phyloP scores from a whole-genome alignment of 1,284 basidiomycete genomes.

The Cutaneotrichosporon spelunceum region DNA sequence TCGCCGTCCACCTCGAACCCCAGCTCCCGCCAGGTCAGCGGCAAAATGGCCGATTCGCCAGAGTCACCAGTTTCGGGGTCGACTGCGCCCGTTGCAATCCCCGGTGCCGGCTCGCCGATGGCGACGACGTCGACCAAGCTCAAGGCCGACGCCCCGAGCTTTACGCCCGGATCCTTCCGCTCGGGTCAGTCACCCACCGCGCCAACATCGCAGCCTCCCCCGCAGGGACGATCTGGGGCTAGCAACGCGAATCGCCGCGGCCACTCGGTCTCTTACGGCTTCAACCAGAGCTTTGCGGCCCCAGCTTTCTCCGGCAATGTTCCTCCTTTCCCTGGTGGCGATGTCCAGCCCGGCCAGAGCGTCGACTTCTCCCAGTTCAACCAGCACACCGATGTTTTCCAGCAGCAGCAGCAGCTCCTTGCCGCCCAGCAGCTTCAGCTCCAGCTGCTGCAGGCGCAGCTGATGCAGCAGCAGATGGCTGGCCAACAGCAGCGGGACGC shows the following conservation, averaged over 20 bases:
- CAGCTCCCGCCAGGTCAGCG: constrained; percentile 28
- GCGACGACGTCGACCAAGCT: constrained; percentile 35
- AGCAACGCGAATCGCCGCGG: constrained; percentile 4
- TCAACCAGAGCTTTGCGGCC: constrained; percentile 7
- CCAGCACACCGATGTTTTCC: constrained; percentile 32
- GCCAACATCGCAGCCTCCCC: constrained; percentile 11
- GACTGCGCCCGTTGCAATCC: constrained; percentile 19
- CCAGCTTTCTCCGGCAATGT: constrained; percentile 12
- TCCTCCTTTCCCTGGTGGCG: constrained; percentile 26
- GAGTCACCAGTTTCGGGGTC: neutral
- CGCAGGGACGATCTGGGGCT: neutral
- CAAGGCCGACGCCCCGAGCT: constrained; percentile 51
- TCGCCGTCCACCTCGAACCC: constrained; percentile 25
- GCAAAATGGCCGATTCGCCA: constrained; percentile 11
- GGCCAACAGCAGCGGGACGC: constrained; percentile 36
- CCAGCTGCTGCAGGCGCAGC: constrained; percentile 46
- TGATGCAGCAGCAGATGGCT: constrained; percentile 33
- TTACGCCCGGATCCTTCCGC: constrained; percentile 37
- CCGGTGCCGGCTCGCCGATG: constrained; percentile 9
- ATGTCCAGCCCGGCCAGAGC: constrained; percentile 24
- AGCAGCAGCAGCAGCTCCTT: constrained; percentile 45
- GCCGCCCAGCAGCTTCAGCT: constrained; percentile 45
- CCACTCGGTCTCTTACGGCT: constrained; percentile 19
- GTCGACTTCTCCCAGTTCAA: constrained; percentile 30
- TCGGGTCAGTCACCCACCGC: constrained; percentile 18